Base-by-base conservation (phyloP, 2,329 filamentous ascomycete genomes). In the Pestalotiopsis sp. region DNA sequence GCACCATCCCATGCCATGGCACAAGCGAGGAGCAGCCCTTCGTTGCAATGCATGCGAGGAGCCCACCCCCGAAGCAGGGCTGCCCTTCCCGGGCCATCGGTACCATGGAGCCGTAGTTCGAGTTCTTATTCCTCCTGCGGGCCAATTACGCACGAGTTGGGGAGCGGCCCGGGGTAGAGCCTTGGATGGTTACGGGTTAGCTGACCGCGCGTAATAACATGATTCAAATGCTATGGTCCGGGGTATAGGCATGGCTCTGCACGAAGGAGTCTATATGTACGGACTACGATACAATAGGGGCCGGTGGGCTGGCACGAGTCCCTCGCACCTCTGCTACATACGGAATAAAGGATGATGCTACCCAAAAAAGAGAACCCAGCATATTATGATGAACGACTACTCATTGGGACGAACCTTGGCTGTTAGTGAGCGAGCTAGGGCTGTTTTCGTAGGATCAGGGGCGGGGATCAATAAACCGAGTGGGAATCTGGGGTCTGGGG, bases 401-500 rank as follows among this genome's bases (percentile, higher is more conserved):
- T 36, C 7, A 36, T 36, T 36, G 31, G 45, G 17, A 27, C n/a
- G 13, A 36, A 17, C 13, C 14, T n/a, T 9, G 45, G 45, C 7
- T 49, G 3, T 49, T 49, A 49, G 41, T 13, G 25, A 23, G 56
- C 20, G 14, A 61, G 56, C n/a, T 25, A 64, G 11, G 41, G 36
- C 14, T 14, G 23, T 36, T 14, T 17, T 39, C 56, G 49, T 14
- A 49, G 23, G 12, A 52, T n/a, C 13, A 49, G 12, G 36, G 23
- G 62, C 63, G 68, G 68, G 65, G 17, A 65, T 49, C 63, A 68
- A 56, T 68, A 49, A 66, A 36, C 68, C 68, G 68, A 69, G 31
- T 36, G 31, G 68, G 68, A 69, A 69, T 69, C 68, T 69, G 68
- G 68, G 68, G 68, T 69, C 68, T 63, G 66, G 68, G 60, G 65